Conservation (phyloP, 306 rosid genomes). For the Cucumis sativus region DNA sequence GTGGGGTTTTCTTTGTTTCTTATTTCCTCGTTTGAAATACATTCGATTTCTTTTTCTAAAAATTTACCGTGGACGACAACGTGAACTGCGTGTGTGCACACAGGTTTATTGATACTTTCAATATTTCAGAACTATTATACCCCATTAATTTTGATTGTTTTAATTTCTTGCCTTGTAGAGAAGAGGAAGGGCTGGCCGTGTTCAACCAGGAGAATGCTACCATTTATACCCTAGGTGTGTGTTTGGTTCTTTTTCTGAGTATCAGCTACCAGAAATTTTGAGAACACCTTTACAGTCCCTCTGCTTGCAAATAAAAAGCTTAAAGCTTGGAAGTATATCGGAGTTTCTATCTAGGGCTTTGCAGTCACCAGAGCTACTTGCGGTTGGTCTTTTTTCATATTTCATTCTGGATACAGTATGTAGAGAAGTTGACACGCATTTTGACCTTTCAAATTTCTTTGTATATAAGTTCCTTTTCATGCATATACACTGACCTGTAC, state of each 20-base stretch:
- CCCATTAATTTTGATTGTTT: constrained; percentile 9
- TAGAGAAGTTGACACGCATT: neutral
- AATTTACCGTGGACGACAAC: neutral
- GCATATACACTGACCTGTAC: neutral
- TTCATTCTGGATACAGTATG: neutral
- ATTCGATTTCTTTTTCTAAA: neutral
- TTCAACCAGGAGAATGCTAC: constrained; percentile 89
- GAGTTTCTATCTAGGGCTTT: constrained; percentile 86
- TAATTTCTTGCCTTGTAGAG: constrained; percentile 39
- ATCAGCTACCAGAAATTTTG: constrained; percentile 91
- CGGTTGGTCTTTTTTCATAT: constrained; percentile 33
- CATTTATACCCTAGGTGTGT: constrained; percentile 91
- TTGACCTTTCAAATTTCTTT: neutral
- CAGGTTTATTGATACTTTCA: neutral
- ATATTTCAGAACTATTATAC: constrained; percentile 1
- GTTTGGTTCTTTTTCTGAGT: constrained; percentile 67
- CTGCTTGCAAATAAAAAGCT: constrained; percentile 92
- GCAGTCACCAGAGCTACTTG: constrained; percentile 81
- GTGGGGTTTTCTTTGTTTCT: neutral
- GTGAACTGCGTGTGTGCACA: neutral
- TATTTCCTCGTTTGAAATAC: neutral
- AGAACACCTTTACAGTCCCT: constrained; percentile 96
- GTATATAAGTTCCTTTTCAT: neutral
- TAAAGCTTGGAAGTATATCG: constrained; percentile 85
- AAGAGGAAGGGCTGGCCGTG: constrained; percentile 99